Base-by-base conservation (phyloP, 768 basidiomycete genomes). In the Lactarius trivialis region DNA sequence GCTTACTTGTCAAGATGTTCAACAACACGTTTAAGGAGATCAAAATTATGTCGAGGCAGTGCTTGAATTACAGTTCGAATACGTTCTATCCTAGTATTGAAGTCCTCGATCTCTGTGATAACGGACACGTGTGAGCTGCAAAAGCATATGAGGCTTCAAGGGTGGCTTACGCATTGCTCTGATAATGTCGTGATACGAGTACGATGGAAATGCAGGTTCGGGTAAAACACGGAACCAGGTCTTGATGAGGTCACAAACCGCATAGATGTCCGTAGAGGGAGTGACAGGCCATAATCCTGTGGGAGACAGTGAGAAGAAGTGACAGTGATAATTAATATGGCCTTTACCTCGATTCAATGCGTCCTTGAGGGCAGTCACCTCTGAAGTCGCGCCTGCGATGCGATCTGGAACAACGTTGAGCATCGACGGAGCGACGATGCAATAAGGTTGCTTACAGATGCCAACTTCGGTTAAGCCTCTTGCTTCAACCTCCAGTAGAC, bases 181-280 rank as follows among this genome's bases (percentile, higher is more conserved):
- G 68, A 93, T 85, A 49, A 89, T 79, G 4, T 83, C 80, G 66
- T 80, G 76, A 71, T 92, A 93, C 3, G 82, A 81, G 7, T 79
- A 72, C 19, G 86, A 73, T 30, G 90, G 89, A 73, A 94, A 88
- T 37, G 93, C 74, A 11, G 90, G 85, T 64, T 89, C 88, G 12
- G 92, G 91, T 17, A 94, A 77, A 14, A 88, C 76, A 36, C 92
- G 83, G 78, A 93, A 88, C 89, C 89, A 93, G 0, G 86, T 82
- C 75, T 93, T 93, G 70, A 94, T 81, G 63, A 89, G 75, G 70
- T 92, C 92, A 62, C 91, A 85, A 39, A 93, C 82, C 36, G 89
- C 88, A 72, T 92, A 86, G 48, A 93, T 86, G 68, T 94, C 92
- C 1, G 84, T 84, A 28, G 72, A 76, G 37, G 77, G 71, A 37